Evolutionary conservation across 108 stramenopile species (phyloP).

Genomic region (Fragilaria radians): DNA sequence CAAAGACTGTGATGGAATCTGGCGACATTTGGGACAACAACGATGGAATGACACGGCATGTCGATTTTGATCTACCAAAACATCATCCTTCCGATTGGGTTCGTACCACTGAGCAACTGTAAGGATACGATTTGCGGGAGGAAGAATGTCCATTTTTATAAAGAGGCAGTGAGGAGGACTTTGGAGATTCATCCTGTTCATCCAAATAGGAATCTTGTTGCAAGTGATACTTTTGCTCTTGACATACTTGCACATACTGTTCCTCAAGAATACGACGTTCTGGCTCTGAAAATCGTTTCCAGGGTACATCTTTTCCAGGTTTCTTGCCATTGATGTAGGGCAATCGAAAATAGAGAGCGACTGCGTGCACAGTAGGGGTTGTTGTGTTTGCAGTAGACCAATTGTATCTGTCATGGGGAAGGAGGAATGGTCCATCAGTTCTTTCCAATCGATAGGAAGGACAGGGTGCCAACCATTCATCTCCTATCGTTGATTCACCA

Average conservation of each 20-base stretch:
- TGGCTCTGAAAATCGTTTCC: conserved; percentile 26
- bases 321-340: conserved; percentile 49
- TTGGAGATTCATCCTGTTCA: background rate
- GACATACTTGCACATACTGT: conserved; percentile 12
- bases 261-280: conserved; percentile 36
- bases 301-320: conserved; percentile 41
- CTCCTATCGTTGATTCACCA: conserved; percentile 30
- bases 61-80: conserved; percentile 59
- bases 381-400: background rate
- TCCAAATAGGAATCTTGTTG: background rate
- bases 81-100: conserved; percentile 31
- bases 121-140: conserved; percentile 10
- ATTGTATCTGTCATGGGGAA: background rate
- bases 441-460: conserved; percentile 31
- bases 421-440: conserved; percentile 1
- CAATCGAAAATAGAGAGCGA: conserved; percentile 49
- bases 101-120: conserved; percentile 58
- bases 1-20: conserved; percentile 6
- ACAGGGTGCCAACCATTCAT: conserved; percentile 43
- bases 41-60: conserved; percentile 41
- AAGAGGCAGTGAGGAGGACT: background rate
- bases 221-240: background rate
- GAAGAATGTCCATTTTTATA: background rate
- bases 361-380: no score
- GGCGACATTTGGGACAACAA: conserved; percentile 39